Percentiles rank a stretch among this genome's conserved stretches.
These are phyloP conservation scores for Coemansia sp. DNA, from an alignment of 192 early-diverging fungal genomes.

Conservation along the genomic window DNA sequence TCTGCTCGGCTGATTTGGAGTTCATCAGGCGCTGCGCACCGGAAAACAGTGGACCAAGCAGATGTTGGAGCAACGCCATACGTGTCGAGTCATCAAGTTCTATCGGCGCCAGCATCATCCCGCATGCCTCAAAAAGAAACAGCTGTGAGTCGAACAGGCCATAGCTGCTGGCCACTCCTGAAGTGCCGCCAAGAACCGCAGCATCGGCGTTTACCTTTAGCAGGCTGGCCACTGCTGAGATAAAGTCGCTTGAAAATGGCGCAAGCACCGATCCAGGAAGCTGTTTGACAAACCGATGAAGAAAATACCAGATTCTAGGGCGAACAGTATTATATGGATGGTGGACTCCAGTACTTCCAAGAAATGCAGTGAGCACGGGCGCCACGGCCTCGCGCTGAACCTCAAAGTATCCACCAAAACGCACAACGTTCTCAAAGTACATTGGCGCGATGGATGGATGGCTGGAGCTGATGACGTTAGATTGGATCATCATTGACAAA, in stretches of 20 bases:
- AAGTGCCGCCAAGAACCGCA: neutral
- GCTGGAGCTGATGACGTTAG: constrained; percentile 25
- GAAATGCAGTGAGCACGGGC: constrained; percentile 42
- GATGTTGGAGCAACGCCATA: constrained; percentile 64
- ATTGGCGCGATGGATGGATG: constrained; percentile 42
- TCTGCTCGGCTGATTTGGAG: constrained; percentile 50
- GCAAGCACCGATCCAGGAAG: constrained; percentile 49
- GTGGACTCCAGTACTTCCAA: constrained; percentile 66
- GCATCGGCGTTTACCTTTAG: constrained; percentile 69
- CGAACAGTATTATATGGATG: constrained; percentile 69
- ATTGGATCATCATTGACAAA: constrained; percentile 54
- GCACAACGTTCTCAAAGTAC: constrained; percentile 49
- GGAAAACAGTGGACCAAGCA: constrained; percentile 75
- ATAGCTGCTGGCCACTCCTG: constrained; percentile 17
- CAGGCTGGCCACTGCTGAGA: constrained; percentile 59
- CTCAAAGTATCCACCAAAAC: constrained; percentile 52
- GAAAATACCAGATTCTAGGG: constrained; percentile 81
- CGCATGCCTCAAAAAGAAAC: constrained; percentile 89
- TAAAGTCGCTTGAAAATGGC: constrained; percentile 52
- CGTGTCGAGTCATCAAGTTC: constrained; percentile 66
- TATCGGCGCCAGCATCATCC: constrained; percentile 84
- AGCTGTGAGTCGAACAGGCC: constrained; percentile 77
- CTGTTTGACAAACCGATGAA: constrained; percentile 77
- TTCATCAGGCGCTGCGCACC: constrained; percentile 74
- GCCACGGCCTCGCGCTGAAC: constrained; percentile 32